Base-by-base conservation (phyloP, 2,329 filamentous ascomycete genomes). In the Aspergillus versicolor region DNA sequence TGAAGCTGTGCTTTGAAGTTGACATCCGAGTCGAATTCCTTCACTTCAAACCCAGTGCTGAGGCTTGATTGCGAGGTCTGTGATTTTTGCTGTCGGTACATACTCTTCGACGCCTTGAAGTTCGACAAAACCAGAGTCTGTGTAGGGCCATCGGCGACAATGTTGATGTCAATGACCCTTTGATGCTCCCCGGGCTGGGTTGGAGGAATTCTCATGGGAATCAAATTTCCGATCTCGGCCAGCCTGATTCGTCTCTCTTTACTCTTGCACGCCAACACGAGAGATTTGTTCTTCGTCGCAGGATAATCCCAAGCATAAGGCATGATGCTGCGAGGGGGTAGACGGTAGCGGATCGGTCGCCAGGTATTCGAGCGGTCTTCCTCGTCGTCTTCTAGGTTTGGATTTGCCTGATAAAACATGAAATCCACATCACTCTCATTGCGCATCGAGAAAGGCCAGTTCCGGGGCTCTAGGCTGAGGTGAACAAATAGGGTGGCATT, bases 251-350 rank as follows among this genome's bases (percentile, higher is more conserved):
- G 91, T 30, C 94, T 84, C 70, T 97, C 92, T 68, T 88, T 91
- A 60, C 87, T 87, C 67, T 88, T 86, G 7, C 88, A 88, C 52
- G 81, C 87, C 69, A 99, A 86, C 49, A 97, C 86, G 40, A 99
- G 84, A 71, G 97, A 94, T 68, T 94, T 96, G 76, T 91, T 89
- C 77, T 96, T 97, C n/a, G 92, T 92, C 1, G 94, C 93, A 1
- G 94, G 95, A 75, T 96, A 99, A 71, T 99, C 95, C 94, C 94
- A 99, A 2, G 94, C 93, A 69, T 99, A 99, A 0, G 95, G 94
- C 94, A 99, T 99, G 74, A 99, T 97, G 74, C 93, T 97, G 59
- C 94, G 84, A 12, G 93, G 88, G 2, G 95, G 95, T 30, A 99
- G 81, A 32, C 93, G 88, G 75, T 99, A 99, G 52, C 91, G 84